Evolutionary conservation across 805 yeast genomes (phyloP), one percentile per base, ranked within the genome.

Genomic region (Yamadazyma olivae): DNA sequence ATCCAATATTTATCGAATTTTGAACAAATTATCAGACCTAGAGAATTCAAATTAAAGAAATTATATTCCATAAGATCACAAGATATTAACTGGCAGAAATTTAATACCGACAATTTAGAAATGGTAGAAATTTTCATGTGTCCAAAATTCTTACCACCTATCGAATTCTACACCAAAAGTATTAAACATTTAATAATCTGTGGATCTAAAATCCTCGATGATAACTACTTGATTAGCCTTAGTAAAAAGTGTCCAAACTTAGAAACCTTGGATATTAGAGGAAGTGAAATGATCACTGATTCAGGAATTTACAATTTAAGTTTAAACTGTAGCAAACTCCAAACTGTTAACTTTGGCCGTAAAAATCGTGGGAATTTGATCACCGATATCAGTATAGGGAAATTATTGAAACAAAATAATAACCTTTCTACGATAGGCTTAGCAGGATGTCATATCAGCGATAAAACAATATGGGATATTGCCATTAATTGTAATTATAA

Each of bases 111-210:
- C 3, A 61, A 69, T 28, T 54, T 88, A 29, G 67, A 71, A 45
- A 78, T 84, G 83, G 63, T 89, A 20, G 95, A 89, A 55, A 69
- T 88, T 48, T 87, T 83, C 59, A 83, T 90, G 51, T 88, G 96
- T 53, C 91, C 96, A 5, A 70, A 69, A 30, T 53, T 85, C 20
- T 50, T 71, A 6, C 95, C 95, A 3, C 62, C 67, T 3, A 10
- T 37, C 13, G 51, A 55, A 12, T 48, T 68, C 19, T 55, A 66
- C 32, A 39, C 38, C 13, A 38, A 48, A 30, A 46, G 51, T 6
- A 50, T 69, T 29, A 57, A 61, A 43, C 68, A 69, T 36, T 52
- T 83, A 25, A 71, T 78, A 1, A 61, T 90, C 4, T 90, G 96
- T 0, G 96, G 96, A 3, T 75, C 80, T 23, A 75, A 71, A 43